Evolutionary conservation across 129 eudicot genomes (phyloP), one percentile per base, ranked within the genome.

Genomic region (Cynara cardunculus): DNA sequence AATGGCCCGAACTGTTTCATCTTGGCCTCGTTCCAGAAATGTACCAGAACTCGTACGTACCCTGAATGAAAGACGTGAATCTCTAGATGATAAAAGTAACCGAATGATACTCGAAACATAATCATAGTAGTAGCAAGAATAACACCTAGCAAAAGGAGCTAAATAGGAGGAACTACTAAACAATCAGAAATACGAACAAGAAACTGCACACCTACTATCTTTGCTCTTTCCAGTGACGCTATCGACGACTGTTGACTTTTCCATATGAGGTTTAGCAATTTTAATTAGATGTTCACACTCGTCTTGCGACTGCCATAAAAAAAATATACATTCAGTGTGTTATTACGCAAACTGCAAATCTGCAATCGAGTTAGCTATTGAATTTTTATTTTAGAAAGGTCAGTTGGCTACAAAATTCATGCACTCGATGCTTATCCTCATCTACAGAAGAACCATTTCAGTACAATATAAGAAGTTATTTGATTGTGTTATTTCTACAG

Each of bases 41-140:
- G 97, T 92, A 22, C 97, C 96, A 37, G 96, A 95, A 79, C 99
- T 92, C 13, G 99, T 90, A 25, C 97, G 93, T 0, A 95, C 97
- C 86, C 97, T 95, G 86, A 77, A 86, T 65, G 69, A 53, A 80
- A 39, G 31, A 80, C 18, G 28, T 25, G 67, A 72, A 71, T 59
- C 65, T 56, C 59, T 31, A 27, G 18, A 65, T 73, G 7, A 5
- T 56, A n/a, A 19, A 64, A 64, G 68, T 53, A 65, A 62, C 30
- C 14, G 6, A 41, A 19, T 24, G 49, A 69, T 18, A 22, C 49
- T 25, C 22, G 5, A 67, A n/a, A 78, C 30, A 78, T 69, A n/a
- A 56, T 56, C 64, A 56, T 18, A 34, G 39, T 7, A 34, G 7
- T n/a, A 56, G 24, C 65, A 56, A 56, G 65, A 18, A 18, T 56